Conservation (phyloP, 1,284 basidiomycete species). For the Phaffia rhodozyma region DNA sequence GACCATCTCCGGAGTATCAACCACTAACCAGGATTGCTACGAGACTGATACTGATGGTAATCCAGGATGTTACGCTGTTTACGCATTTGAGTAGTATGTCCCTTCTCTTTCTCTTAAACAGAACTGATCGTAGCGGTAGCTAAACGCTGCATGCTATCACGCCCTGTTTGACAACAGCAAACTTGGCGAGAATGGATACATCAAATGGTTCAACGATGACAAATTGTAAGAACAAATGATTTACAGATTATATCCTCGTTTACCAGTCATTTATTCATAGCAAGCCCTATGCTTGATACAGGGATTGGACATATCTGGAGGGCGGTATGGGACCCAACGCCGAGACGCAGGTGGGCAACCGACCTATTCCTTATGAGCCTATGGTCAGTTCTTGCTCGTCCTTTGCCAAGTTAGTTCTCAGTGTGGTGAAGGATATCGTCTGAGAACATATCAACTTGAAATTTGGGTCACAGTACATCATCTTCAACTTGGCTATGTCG, state of each 20-base stretch:
- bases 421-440: too few species aligned
- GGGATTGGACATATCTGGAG: not conserved
- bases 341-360: slow-evolving; percentile 51
- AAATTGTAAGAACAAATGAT: slow-evolving; percentile 53
- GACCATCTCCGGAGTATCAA: slow-evolving; percentile 48
- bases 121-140: not conserved
- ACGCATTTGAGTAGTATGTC: slow-evolving; percentile 48
- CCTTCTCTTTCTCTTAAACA: slow-evolving; percentile 4
- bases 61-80: slow-evolving; percentile 40
- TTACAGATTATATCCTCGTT: not conserved
- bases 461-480: slow-evolving; percentile 47
- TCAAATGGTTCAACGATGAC: slow-evolving; percentile 57
- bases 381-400: slow-evolving; percentile 39
- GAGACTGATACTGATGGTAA: slow-evolving; percentile 26
- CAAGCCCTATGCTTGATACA: too few species aligned
- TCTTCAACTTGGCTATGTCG: slow-evolving; percentile 66
- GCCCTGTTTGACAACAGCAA: not conserved
- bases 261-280: not conserved
- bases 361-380: slow-evolving; percentile 71
- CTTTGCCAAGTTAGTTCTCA: too few species aligned
- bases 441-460: not conserved
- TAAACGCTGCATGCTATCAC: not conserved
- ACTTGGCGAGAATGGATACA: slow-evolving; percentile 45
- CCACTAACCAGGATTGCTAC: slow-evolving; percentile 39
- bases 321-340: slow-evolving; percentile 49